Evolutionary conservation across 148 eudicot genomes (phyloP).

Genomic region (Amaranthus hypochondriacus): DNA sequence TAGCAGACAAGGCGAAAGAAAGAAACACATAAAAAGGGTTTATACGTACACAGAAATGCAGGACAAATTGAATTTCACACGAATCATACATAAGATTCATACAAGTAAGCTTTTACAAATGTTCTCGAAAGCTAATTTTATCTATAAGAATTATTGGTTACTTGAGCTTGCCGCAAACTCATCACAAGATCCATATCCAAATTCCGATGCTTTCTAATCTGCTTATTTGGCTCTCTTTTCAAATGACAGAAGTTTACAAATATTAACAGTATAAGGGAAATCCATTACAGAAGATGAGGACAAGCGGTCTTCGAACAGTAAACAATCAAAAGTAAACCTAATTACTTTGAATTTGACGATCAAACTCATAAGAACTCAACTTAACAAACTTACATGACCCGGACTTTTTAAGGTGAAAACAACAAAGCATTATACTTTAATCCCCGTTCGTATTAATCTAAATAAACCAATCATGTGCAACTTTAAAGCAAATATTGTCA

Average conservation of each 20-base stretch:
- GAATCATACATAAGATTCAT: neutral
- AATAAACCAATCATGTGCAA: too few relatives aligned
- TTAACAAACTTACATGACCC: too few relatives aligned
- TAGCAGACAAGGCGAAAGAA: neutral
- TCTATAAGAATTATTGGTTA: neutral
- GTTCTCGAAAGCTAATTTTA: neutral
- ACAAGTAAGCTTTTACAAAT: neutral
- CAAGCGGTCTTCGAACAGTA: neutral
- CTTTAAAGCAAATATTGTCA: too few relatives aligned
- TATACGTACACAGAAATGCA: neutral
- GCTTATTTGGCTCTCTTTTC: too few relatives aligned
- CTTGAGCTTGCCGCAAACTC: neutral
- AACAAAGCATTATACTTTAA: too few relatives aligned
- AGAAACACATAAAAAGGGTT: neutral
- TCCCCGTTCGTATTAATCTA: too few relatives aligned
- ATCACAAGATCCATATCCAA: neutral
- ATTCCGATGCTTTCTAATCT: neutral
- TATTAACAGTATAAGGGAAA: neutral
- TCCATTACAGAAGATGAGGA: neutral
- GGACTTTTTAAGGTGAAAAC: too few relatives aligned
- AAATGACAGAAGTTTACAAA: too few relatives aligned
- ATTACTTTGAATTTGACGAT: too few relatives aligned
- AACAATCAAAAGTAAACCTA: neutral
- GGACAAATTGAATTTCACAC: neutral
- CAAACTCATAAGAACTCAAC: too few relatives aligned